phyloP scores from a whole-genome alignment of 306 rosid genomes.

The Rosa rugosa region DNA sequence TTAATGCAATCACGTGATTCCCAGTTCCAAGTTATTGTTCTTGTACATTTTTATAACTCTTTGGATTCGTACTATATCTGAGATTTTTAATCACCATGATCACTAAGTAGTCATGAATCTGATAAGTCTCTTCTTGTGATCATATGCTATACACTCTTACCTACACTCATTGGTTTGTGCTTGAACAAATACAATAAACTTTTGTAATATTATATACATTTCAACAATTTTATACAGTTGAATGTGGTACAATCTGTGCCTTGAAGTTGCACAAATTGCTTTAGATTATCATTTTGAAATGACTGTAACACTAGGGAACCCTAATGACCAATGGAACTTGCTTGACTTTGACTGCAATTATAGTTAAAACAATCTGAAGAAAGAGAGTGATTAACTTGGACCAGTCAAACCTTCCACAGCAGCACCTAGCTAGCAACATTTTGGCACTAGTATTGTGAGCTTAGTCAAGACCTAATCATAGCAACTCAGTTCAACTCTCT shows the following conservation, averaged over 20 bases:
- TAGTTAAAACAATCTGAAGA: neutral
- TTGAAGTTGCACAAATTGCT: neutral
- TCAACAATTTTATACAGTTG: neutral
- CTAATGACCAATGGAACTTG: neutral
- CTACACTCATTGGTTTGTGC: neutral
- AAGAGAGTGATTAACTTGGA: constrained; percentile 2
- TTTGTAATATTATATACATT: neutral
- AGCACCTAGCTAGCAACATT: neutral
- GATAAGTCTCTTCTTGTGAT: constrained; percentile 4
- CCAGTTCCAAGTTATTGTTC: constrained; percentile 86
- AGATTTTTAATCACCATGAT: constrained; percentile 5
- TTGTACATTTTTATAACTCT: constrained; percentile 29
- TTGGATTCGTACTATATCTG: constrained; percentile 6
- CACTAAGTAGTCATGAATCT: constrained; percentile 17
- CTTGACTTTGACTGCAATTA: constrained; percentile 13
- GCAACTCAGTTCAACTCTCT: neutral
- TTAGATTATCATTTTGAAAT: neutral
- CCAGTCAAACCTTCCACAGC: constrained; percentile 22
- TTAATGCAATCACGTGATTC: constrained; percentile 96
- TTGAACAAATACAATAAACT: neutral
- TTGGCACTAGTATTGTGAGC: neutral
- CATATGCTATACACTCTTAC: constrained; percentile 4
- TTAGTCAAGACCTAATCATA: neutral
- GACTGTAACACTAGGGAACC: neutral
- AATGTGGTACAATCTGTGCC: neutral